A percentile compares a stretch with the other conserved stretches of the same genome.
phyloP scores from a whole-genome alignment of 768 basidiomycete genomes.

The Rhodotorula diobovata region DNA sequence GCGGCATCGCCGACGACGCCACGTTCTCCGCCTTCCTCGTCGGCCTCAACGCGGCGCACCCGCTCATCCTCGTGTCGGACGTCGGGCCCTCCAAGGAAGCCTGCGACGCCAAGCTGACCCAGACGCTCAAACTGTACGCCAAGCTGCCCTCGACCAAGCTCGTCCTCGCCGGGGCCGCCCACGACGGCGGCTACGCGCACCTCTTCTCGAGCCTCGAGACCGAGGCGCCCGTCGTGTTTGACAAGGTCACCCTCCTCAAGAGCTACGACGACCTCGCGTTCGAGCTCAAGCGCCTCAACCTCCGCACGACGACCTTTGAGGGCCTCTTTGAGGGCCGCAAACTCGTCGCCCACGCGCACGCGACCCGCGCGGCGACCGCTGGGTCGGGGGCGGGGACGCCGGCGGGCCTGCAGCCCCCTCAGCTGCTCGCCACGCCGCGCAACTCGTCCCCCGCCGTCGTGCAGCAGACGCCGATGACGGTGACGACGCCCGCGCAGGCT shows the following conservation, averaged over 20 bases:
- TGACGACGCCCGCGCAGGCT: background rate
- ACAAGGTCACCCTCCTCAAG: conserved; percentile 25
- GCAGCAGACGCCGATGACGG: background rate
- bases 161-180: conserved; percentile 30
- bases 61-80: conserved; percentile 30
- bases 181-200: conserved; percentile 36
- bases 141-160: conserved; percentile 28
- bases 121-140: conserved; percentile 19
- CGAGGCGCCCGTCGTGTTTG: conserved; percentile 3
- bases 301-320: conserved; percentile 12
- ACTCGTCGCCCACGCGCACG: background rate
- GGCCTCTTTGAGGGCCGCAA: conserved; percentile 29
- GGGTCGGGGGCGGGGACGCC: background rate
- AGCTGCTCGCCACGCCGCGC: background rate
- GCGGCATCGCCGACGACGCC: conserved; percentile 21
- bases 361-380: background rate
- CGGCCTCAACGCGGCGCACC: conserved; percentile 28
- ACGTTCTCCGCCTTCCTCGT: conserved; percentile 23
- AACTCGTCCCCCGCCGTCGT: background rate
- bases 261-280: conserved; percentile 24
- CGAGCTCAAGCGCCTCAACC: conserved; percentile 31
- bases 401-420: background rate
- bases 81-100: conserved; percentile 32
- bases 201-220: conserved; percentile 20
- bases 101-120: conserved; percentile 29